These are phyloP conservation scores for Clarkia xantiana DNA, from an alignment of 345 rosid genomes.

Conservation along the genomic window DNA sequence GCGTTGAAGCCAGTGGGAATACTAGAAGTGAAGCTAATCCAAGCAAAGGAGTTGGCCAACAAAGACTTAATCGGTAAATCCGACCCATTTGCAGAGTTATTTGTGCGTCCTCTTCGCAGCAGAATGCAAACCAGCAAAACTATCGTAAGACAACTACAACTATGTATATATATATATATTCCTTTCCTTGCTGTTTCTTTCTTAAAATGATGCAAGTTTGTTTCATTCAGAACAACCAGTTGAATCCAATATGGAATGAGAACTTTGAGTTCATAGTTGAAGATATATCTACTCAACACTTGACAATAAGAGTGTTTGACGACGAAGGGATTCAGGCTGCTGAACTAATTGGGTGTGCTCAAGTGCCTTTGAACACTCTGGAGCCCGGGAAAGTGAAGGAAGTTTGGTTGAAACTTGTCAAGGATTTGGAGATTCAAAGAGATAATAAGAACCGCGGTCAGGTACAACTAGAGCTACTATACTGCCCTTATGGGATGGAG, in stretches of 20 bases:
- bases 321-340: conserved; percentile 87
- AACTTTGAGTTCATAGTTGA: conserved; percentile 72
- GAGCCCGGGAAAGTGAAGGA: conserved; percentile 82
- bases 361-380: conserved; percentile 34
- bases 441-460: conserved; percentile 78
- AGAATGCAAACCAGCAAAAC: conserved; percentile 64
- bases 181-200: too few species aligned
- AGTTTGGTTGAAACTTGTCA: conserved; percentile 67
- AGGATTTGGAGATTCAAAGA: conserved; percentile 73
- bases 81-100: conserved; percentile 70
- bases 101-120: conserved; percentile 61
- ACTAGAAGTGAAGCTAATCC: conserved; percentile 83
- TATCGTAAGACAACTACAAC: conserved; percentile 31
- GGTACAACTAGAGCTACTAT: conserved; percentile 75
- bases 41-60: conserved; percentile 68
- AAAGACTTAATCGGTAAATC: conserved; percentile 89
- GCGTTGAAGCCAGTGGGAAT: conserved; percentile 81
- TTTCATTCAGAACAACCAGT: conserved; percentile 41
- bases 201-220: not conserved
- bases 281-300: conserved; percentile 61
- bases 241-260: conserved; percentile 93
- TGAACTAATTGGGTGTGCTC: conserved; percentile 70
- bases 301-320: conserved; percentile 64
- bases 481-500: conserved; percentile 51
- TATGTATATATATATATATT: too few species aligned